A percentile compares a stretch with the other conserved stretches of the same genome.
Conservation (phyloP, 352 stramenopile genomes). For the Halophytophthora batemanensis region DNA sequence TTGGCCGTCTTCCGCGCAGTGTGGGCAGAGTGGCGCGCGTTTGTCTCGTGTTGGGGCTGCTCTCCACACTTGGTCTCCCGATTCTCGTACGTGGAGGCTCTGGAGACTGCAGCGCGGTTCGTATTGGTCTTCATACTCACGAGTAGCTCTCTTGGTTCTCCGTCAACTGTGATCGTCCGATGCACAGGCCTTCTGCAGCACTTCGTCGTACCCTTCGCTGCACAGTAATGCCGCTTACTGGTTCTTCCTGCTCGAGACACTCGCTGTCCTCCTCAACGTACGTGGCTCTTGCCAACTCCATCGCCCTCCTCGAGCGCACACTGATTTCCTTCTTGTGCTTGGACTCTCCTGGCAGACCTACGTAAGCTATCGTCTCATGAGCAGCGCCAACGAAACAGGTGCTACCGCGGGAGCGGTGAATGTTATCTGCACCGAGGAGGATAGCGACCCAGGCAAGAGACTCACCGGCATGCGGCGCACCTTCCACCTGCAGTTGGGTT, state of each 20-base stretch:
- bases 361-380: slow-evolving; percentile 27
- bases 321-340: slow-evolving; percentile 6
- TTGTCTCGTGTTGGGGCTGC: slow-evolving; percentile 26
- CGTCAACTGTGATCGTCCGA: neutral
- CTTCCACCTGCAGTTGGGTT: slow-evolving; percentile 27
- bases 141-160: neutral
- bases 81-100: neutral
- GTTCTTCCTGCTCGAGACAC: slow-evolving; percentile 65
- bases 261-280: slow-evolving; percentile 63
- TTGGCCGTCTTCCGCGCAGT: slow-evolving; percentile 25
- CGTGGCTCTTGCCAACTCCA: neutral
- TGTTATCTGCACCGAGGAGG: slow-evolving; percentile 14
- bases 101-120: too few species aligned
- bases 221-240: slow-evolving; percentile 64
- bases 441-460: slow-evolving; percentile 10
- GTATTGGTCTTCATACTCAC: neutral
- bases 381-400: slow-evolving; percentile 10
- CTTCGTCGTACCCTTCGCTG: slow-evolving; percentile 43
- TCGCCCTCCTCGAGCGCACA: neutral
- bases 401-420: slow-evolving; percentile 11
- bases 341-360: slow-evolving; percentile 30
- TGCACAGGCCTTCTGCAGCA: slow-evolving; percentile 57
- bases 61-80: slow-evolving; percentile 28
- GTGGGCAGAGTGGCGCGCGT: slow-evolving; percentile 19
- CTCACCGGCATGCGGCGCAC: slow-evolving; percentile 23